Conservation (phyloP, 2,329 filamentous ascomycete genomes). For the Ophiosphaerella korrae region DNA sequence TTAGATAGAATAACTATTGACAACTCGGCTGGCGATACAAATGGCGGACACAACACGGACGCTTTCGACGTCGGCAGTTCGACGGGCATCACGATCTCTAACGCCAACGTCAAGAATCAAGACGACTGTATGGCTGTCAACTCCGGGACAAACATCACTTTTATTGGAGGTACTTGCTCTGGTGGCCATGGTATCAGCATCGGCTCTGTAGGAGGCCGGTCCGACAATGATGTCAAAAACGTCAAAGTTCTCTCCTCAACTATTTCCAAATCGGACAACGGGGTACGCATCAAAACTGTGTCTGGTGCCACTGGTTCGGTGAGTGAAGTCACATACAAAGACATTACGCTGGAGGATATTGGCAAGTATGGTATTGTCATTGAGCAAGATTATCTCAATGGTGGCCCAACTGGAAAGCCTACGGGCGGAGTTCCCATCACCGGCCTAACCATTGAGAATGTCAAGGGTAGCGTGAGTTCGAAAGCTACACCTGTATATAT, state of each 20-base stretch:
- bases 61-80: conserved; percentile 61
- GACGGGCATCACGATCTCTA: conserved; percentile 56
- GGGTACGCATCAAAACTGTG: conserved; percentile 64
- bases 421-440: conserved; percentile 57
- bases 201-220: conserved; percentile 63
- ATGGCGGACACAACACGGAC: conserved; percentile 58
- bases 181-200: conserved; percentile 65
- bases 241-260: conserved; percentile 58
- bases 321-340: conserved; percentile 53
- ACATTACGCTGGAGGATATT: conserved; percentile 54
- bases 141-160: conserved; percentile 54
- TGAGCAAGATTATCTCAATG: conserved; percentile 60
- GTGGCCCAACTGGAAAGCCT: conserved; percentile 49
- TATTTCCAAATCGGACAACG: conserved; percentile 60
- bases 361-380: conserved; percentile 58
- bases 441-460: conserved; percentile 47
- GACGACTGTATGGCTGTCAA: conserved; percentile 66
- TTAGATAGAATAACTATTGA: conserved; percentile 61
- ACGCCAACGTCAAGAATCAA: conserved; percentile 61
- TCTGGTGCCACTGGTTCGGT: conserved; percentile 59
- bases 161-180: conserved; percentile 51
- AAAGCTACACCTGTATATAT: conserved; percentile 55
- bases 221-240: conserved; percentile 59
- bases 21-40: conserved; percentile 59
- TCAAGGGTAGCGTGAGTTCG: conserved; percentile 47